Conservation (phyloP, 116 monocot genomes). For the Trichopus zeylanicus region DNA sequence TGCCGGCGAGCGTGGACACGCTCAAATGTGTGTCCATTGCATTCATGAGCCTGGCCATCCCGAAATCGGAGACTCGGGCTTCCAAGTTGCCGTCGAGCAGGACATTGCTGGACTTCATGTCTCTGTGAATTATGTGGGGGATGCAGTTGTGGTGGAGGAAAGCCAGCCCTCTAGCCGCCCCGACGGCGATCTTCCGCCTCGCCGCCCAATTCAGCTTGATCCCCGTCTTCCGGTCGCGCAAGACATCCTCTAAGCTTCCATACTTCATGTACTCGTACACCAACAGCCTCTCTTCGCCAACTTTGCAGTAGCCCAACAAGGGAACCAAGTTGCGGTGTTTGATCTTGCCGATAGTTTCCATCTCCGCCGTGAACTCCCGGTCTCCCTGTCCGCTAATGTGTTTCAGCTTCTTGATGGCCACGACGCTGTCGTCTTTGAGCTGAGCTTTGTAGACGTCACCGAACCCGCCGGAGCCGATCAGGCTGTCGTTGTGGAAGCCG, state of each 20-base stretch:
- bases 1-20: conserved; percentile 70
- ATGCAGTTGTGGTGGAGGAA: conserved; percentile 87
- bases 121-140: conserved; percentile 84
- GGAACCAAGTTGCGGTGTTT: conserved; percentile 82
- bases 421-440: conserved; percentile 64
- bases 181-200: conserved; percentile 54
- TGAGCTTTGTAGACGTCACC: conserved; percentile 76
- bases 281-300: conserved; percentile 63
- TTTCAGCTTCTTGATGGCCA: conserved; percentile 71
- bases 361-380: conserved; percentile 75
- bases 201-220: conserved; percentile 58
- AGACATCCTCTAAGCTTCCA: conserved; percentile 67
- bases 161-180: conserved; percentile 67
- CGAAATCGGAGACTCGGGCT: conserved; percentile 77
- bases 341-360: conserved; percentile 83
- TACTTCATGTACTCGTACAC: conserved; percentile 82
- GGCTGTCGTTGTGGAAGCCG: conserved; percentile 48
- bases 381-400: conserved; percentile 73
- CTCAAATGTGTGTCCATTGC: conserved; percentile 68
- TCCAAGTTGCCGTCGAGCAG: conserved; percentile 61
- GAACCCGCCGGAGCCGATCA: conserved; percentile 76
- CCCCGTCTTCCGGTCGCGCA: conserved; percentile 36
- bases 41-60: conserved; percentile 76
- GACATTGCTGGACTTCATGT: conserved; percentile 94
- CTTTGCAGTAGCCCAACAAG: conserved; percentile 69